phyloP scores from a whole-genome alignment of 495 filamentous ascomycete species.

The Aspergillus taichungensis region DNA sequence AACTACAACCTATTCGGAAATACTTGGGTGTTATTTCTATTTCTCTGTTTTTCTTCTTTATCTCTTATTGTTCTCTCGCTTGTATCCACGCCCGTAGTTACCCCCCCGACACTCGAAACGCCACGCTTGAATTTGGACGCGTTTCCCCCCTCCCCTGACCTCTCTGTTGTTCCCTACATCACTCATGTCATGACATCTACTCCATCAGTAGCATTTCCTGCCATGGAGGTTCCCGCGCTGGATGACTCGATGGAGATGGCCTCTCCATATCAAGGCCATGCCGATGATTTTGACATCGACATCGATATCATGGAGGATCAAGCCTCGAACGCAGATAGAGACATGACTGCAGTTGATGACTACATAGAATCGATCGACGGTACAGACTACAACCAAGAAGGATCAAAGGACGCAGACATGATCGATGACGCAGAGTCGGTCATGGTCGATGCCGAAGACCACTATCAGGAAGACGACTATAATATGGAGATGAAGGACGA shows the following conservation, averaged over 20 bases:
- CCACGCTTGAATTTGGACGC: constrained; percentile 17
- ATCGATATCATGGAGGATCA: constrained; percentile 55
- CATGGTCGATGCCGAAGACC: constrained; percentile 31
- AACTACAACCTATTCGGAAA: neutral
- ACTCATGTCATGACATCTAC: constrained; percentile 30
- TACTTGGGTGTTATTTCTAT: neutral
- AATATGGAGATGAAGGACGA: constrained; percentile 29
- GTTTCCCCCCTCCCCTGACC: constrained; percentile 2
- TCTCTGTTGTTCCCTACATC: constrained; percentile 11
- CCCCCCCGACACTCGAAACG: constrained; percentile 5
- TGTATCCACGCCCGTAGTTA: constrained; percentile 1
- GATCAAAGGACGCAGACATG: constrained; percentile 40
- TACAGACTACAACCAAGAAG: constrained; percentile 23
- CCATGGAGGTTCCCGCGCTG: constrained; percentile 33
- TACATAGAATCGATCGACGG: constrained; percentile 26
- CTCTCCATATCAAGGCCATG: constrained; percentile 37
- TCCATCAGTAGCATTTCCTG: constrained; percentile 22
- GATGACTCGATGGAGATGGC: constrained; percentile 49
- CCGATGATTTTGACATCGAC: constrained; percentile 69
- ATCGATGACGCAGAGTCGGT: constrained; percentile 36
- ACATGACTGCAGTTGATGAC: constrained; percentile 51
- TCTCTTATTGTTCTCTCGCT: neutral
- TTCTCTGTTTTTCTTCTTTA: neutral
- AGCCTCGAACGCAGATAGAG: constrained; percentile 45
- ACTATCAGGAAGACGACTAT: constrained; percentile 21